Evolutionary conservation across 2,329 filamentous ascomycete genomes (phyloP), one percentile per base, ranked within the genome.

Genomic region (Falciphora oryzae): DNA sequence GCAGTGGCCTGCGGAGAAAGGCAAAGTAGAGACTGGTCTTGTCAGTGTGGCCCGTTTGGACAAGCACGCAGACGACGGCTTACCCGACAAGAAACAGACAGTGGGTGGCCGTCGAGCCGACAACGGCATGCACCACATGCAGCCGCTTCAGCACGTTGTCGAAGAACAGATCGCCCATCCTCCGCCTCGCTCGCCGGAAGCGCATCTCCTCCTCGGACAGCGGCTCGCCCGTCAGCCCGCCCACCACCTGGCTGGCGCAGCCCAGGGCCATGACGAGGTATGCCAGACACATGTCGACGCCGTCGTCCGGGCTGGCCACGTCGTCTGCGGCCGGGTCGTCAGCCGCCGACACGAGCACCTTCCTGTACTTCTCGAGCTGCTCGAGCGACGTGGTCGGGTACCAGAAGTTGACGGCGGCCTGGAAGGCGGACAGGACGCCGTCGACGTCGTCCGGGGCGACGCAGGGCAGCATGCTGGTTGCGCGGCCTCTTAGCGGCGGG

Each of bases 21-120:
- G 80, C 80, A 65, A 81, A 83, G 66, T 83, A 84, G 1, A 84
- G 65, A 0, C 80, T 79, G 27, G 61, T 38, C 27, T 22, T 14
- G 13, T 32, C 0, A n/a, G 53, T 38, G 1, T 6, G 6, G 22
- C 1, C 62, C n/a, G n/a, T n/a, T 27, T 27, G 14, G 31, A 28
- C 13, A 29, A 25, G 31, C 14, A 28, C n/a, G 31, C 11, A 18
- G 14, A 32, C 16, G 28, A 3, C 6, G 57, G 70, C 79, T 68
- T 67, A 83, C 81, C 77, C 81, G 1, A 78, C 75, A 58, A 83
- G 80, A 68, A 84, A 83, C 1, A 84, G 71, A 63, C 80, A 83
- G 44, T 84, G 82, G 0, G 78, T 78, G 0, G 81, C 78, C 0
- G 75, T 76, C 1, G 79, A 78, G 16, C 76, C 79, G 18, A 82